phyloP scores from a whole-genome alignment of 2,329 filamentous ascomycete genomes.

The Aspergillus aculeatinus region DNA sequence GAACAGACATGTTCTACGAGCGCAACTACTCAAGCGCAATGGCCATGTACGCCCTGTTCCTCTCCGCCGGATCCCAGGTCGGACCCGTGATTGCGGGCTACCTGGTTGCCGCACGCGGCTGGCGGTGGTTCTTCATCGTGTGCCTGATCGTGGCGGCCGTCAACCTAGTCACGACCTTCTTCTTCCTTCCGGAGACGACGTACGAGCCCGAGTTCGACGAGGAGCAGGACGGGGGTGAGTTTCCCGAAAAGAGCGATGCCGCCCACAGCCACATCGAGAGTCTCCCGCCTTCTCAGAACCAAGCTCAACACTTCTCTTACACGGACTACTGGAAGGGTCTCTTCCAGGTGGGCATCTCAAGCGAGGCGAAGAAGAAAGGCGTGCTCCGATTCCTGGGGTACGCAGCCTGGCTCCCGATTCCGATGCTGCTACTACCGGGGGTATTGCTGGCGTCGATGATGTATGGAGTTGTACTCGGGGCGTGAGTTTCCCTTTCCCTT shows the following conservation, averaged over 20 bases:
- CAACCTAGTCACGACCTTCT: slow-evolving; percentile 33
- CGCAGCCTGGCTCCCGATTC: slow-evolving; percentile 26
- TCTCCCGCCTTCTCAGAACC: background rate
- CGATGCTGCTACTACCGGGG: slow-evolving; percentile 24
- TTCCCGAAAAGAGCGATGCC: slow-evolving; percentile 16
- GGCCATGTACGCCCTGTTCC: slow-evolving; percentile 34
- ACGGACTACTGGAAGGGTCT: slow-evolving; percentile 30
- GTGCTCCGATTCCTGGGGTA: slow-evolving; percentile 17
- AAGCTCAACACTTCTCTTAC: slow-evolving; percentile 17
- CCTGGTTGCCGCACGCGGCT: slow-evolving; percentile 34
- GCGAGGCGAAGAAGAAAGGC: slow-evolving; percentile 20
- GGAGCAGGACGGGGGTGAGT: slow-evolving; percentile 17
- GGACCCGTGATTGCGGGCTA: slow-evolving; percentile 38
- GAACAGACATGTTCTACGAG: slow-evolving; percentile 28
- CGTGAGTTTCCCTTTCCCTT: slow-evolving; percentile 17
- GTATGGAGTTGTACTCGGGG: slow-evolving; percentile 29
- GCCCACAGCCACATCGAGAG: slow-evolving; percentile 22
- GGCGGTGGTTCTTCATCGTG: slow-evolving; percentile 41
- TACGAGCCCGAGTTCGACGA: slow-evolving; percentile 30
- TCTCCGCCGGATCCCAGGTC: slow-evolving; percentile 36
- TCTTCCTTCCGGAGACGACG: slow-evolving; percentile 38
- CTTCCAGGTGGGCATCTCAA: slow-evolving; percentile 25
- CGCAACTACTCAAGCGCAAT: slow-evolving; percentile 32
- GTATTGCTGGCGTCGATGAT: slow-evolving; percentile 27
- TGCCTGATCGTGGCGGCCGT: slow-evolving; percentile 31